Base-by-base conservation (phyloP, 1,139 yeast species). In the Torulaspora globosa region DNA sequence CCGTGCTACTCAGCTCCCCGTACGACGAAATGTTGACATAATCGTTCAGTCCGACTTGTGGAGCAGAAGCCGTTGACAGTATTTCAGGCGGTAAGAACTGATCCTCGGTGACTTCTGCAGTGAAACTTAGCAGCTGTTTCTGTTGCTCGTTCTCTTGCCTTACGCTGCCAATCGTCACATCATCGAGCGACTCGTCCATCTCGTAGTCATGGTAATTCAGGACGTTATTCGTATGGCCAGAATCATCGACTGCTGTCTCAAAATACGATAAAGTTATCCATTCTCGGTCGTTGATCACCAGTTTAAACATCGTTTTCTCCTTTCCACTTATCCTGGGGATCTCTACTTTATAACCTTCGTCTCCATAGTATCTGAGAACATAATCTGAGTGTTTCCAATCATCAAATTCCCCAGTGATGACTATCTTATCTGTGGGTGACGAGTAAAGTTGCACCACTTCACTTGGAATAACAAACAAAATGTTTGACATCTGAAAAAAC, bases 1-100 rank as follows among this genome's bases (percentile, higher is more conserved):
- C 61, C 2, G 58, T 49, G 36, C 60, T 56, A 35, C 61, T 56
- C 15, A 56, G 40, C 42, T 57, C 60, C 21, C 58, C 57, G 33
- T 51, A 54, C 7, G 60, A 56, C 7, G 60, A 55, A 14, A 57
- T 51, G 28, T 56, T 58, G 9, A 57, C 54, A 33, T 56, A 57
- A 37, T 57, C 58, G 32, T 52, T 49, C 14, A 49, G 49, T 15
- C 39, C 51, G 12, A 21, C 43, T 12, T 40, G 50, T 5, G 45
- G 40, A 16, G 40, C 37, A 15, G 41, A 32, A 7, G 41, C 34
- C 11, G 35, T 33, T 7, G 38, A 34, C 15, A 39, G 29, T 12
- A 44, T 10, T 10, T 32, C 44, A n/a, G 48, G 37, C 6, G 50
- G 41, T 31, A 47, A 14, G 12, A 30, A 23, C 6, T 18, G 36